phyloP scores from a whole-genome alignment of 805 yeast species.

The Metschnikowia matae region DNA sequence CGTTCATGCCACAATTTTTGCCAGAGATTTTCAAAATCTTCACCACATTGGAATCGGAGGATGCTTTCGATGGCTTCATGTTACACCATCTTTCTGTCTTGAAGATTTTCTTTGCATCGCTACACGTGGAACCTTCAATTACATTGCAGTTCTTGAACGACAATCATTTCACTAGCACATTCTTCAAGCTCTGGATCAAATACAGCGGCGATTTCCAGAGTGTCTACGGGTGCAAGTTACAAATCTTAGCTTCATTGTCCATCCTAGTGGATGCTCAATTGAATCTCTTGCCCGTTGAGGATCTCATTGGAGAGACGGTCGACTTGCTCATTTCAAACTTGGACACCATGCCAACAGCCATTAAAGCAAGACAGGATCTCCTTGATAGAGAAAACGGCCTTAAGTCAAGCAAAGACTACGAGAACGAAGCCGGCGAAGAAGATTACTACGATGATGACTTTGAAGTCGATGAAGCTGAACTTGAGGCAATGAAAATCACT shows the following conservation, averaged over 20 bases:
- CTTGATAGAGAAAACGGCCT: conserved; percentile 35
- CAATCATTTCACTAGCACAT: conserved; percentile 33
- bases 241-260: conserved; percentile 44
- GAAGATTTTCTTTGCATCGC: conserved; percentile 39
- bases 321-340: conserved; percentile 39
- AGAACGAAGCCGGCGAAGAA: conserved; percentile 28
- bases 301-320: conserved; percentile 34
- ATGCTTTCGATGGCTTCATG: conserved; percentile 44
- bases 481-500: conserved; percentile 78
- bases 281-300: conserved; percentile 27
- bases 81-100: conserved; percentile 40
- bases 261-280: conserved; percentile 32
- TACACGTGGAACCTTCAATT: conserved; percentile 36
- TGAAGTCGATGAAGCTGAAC: conserved; percentile 67
- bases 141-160: conserved; percentile 37
- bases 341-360: conserved; percentile 46
- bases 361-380: conserved; percentile 44
- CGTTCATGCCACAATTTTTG: conserved; percentile 30
- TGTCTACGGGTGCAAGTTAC: conserved; percentile 53
- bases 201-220: conserved; percentile 45
- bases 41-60: conserved; percentile 29
- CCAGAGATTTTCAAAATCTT: conserved; percentile 37
- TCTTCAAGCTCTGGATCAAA: conserved; percentile 47
- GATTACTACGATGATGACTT: conserved; percentile 21
- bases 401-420: conserved; percentile 24